phyloP scores from a whole-genome alignment of 768 basidiomycete species.

The Rhizopogon vesiculosus region DNA sequence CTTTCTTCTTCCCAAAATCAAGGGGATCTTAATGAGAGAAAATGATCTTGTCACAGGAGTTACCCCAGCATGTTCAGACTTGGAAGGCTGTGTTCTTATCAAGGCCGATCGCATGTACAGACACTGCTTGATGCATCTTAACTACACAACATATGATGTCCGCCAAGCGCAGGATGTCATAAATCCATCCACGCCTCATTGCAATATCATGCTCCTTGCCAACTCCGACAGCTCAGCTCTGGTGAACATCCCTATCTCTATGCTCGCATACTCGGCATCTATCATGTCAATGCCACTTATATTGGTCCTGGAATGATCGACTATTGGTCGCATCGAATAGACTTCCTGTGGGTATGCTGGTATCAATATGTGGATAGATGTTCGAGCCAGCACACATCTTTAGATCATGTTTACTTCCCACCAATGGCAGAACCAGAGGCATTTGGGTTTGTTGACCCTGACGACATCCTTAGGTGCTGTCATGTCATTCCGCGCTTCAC shows the following conservation, averaged over 20 bases:
- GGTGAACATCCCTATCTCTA: too few relatives aligned
- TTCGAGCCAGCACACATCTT: not conserved
- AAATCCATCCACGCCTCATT: too few relatives aligned
- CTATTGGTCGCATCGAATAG: not conserved
- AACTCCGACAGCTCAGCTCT: too few relatives aligned
- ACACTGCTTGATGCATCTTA: not conserved
- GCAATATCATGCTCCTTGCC: too few relatives aligned
- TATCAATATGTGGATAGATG: not conserved
- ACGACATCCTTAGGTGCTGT: slow-evolving; percentile 2
- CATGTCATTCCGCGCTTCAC: slow-evolving; percentile 7
- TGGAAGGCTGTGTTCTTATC: not conserved
- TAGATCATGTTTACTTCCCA: not conserved
- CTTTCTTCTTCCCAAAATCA: slow-evolving; percentile 6
- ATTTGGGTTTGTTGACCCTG: slow-evolving; percentile 8
- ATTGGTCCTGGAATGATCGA: too few relatives aligned
- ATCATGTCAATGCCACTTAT: too few relatives aligned
- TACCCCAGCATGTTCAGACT: not conserved
- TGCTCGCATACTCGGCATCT: too few relatives aligned
- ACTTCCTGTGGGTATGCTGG: slow-evolving; percentile 10
- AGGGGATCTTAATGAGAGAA: slow-evolving; percentile 3
- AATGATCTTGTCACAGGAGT: slow-evolving; percentile 15
- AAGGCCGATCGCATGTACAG: not conserved
- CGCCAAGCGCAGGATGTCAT: too few relatives aligned
- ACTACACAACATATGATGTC: not conserved
- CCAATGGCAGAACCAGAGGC: not conserved